phyloP scores from a whole-genome alignment of 768 basidiomycete species.

The Ramaria sp. region DNA sequence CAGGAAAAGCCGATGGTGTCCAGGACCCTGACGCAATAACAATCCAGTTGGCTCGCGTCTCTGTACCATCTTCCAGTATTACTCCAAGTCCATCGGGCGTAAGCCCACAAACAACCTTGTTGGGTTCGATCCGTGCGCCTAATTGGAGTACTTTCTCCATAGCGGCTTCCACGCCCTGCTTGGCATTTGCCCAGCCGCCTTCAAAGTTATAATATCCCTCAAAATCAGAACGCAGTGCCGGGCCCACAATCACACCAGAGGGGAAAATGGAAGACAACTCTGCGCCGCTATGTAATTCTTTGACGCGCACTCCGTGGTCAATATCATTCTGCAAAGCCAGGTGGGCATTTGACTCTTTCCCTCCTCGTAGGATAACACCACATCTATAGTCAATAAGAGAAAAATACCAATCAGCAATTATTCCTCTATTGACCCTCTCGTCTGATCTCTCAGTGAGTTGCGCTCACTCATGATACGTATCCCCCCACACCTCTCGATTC shows the following conservation, averaged over 20 bases:
- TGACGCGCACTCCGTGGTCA: conserved; percentile 40
- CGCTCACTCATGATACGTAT: conserved; percentile 73
- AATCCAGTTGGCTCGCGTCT: conserved; percentile 45
- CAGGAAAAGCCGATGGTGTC: conserved; percentile 73
- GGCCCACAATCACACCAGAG: conserved; percentile 22
- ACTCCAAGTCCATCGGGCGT: conserved; percentile 42
- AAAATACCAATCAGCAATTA: neutral
- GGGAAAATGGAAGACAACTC: conserved; percentile 43
- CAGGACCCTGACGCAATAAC: conserved; percentile 73
- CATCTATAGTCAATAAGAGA: conserved; percentile 31
- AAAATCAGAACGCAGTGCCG: conserved; percentile 16
- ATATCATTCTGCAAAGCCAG: conserved; percentile 54
- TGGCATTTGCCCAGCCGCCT: conserved; percentile 80
- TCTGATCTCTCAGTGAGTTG: neutral
- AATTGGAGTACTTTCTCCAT: conserved; percentile 43
- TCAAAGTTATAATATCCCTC: conserved; percentile 62
- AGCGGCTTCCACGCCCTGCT: conserved; percentile 47
- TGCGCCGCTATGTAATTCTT: conserved; percentile 25
- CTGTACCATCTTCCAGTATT: conserved; percentile 43
- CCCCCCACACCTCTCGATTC: conserved; percentile 45
- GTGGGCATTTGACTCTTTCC: conserved; percentile 34
- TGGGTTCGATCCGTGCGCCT: conserved; percentile 48
- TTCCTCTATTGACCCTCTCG: neutral
- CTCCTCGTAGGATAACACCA: conserved; percentile 53
- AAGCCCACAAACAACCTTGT: conserved; percentile 42